Base-by-base conservation (phyloP, 805 yeast genomes). In the Wickerhamiella kazuoi region DNA sequence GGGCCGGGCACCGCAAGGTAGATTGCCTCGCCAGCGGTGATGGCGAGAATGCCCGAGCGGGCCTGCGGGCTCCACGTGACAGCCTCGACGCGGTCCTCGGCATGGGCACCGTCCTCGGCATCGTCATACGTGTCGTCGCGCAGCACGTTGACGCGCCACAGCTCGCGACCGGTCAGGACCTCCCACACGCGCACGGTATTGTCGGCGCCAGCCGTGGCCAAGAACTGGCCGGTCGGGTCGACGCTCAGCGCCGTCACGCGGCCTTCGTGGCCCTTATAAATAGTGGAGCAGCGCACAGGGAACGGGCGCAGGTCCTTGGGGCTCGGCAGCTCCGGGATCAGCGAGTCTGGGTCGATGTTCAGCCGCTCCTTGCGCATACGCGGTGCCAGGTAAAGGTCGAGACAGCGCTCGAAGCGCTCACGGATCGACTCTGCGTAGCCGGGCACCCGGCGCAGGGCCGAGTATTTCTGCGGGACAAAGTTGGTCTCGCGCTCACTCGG, bases 131-230 rank as follows among this genome's bases (percentile, higher is more conserved):
- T 46, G 39, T 72, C 68, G 6, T 45, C 46, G 24, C 49, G 47
- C 17, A 56, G 47, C 4, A 60, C 48, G 36, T 55, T 50, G 21
- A 52, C 36, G 44, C 72, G 71, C 68, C 72, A 81, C 38, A 87
- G 81, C 64, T 87, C 93, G 61, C 98, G 76, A 35, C 98, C 98
- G 4, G 96, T 82, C 43, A 84, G 63, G 16, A 84, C 76, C 63
- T 90, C 98, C 97, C 98, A 90, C n/a, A 90, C 69, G 50, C 95
- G 71, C 5, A 90, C 86, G 15, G 86, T 71, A 40, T 97, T 97
- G 56, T 90, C 98, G 56, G 90, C 97, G 15, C 94, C 80, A 42
- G 96, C 98, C 3, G 98, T 90, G 17, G 98, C 98, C 41, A 90
- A 65, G 90, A 94, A 90, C 50, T 79, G 67, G 3, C 98, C 98